These are phyloP conservation scores for Thraustochytrium sp. DNA, from an alignment of 352 stramenopile species.

Conservation along the genomic window DNA sequence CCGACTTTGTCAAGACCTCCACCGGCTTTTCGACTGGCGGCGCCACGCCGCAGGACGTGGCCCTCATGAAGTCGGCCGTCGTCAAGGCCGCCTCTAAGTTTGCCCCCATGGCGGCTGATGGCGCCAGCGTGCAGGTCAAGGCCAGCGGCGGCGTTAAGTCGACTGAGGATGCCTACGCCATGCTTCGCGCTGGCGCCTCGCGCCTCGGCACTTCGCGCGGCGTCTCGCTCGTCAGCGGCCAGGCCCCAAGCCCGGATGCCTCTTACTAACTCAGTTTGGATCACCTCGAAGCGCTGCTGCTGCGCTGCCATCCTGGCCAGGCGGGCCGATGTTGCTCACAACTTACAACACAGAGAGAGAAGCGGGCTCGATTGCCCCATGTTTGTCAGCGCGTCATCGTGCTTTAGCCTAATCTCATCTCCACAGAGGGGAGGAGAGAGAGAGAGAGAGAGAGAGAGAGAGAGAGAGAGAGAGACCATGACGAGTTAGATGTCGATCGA, in stretches of 20 bases:
- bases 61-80: conserved; percentile 57
- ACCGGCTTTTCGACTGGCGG: conserved; percentile 66
- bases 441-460: not conserved
- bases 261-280: not conserved
- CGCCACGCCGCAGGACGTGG: conserved; percentile 67
- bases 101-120: conserved; percentile 55
- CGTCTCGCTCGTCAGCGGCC: not conserved
- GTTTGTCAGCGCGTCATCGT: too few relatives aligned
- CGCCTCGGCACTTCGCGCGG: conserved; percentile 41
- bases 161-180: conserved; percentile 60
- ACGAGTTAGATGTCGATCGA: not conserved
- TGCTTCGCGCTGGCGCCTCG: conserved; percentile 62
- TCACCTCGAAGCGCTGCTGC: too few relatives aligned
- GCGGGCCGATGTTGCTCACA: too few relatives aligned
- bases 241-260: not conserved
- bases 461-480: not conserved
- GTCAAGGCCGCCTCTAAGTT: not conserved
- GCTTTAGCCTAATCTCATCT: too few relatives aligned
- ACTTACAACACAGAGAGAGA: not conserved
- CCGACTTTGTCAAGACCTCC: conserved; percentile 78
- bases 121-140: conserved; percentile 66
- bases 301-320: too few relatives aligned
- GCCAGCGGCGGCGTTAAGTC: conserved; percentile 70
- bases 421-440: too few relatives aligned
- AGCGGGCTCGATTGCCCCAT: too few relatives aligned